Base-by-base conservation (phyloP, 257 asterid species). In the Asclepias syriaca region DNA sequence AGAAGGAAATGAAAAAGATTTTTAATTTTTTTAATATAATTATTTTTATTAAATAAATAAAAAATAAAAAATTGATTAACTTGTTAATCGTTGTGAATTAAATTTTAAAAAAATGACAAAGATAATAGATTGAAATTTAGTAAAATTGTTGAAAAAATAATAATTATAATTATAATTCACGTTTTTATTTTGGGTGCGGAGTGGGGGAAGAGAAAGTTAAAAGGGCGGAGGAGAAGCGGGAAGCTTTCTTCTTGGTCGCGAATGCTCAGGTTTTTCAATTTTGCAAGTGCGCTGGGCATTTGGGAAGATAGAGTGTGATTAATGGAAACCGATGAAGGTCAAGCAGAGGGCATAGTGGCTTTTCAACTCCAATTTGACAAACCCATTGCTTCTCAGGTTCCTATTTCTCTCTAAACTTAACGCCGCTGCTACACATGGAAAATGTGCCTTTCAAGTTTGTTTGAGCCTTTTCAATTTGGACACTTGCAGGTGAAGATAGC, bases 281-380 rank as follows among this genome's bases (percentile, higher is more conserved):
- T 22, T 66, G 9, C 40, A 48, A 2, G n/a, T 29, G 4, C 40
- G 40, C 13, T 40, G 27, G 13, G 66, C 22, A 29, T 5, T 14
- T 1, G 51, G 19, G 13, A 22, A n/a, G 65, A 43, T 21, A 29
- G 10, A 53, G 53, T 19, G 21, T 48, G 46, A 48, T 34, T 3
- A 29, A 90, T 92, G 97, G 97, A 88, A 77, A 82, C 75, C 54
- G 88, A 85, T 11, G 89, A 88, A 80, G 79, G 77, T 8, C 81
- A 67, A 57, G 73, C 81, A 61, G 85, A 65, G 55, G 74, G 83
- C 54, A 83, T 65, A 48, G 76, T 91, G 65, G 96, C 97, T 19
- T 91, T 94, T 82, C 96, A 89, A 86, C 96, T 94, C 46, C 97
- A 94, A 80, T 94, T 91, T 74, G 98, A 94, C 84, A 94, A 91